Evolutionary conservation across 2,329 filamentous ascomycete genomes (phyloP).

Genomic region (Phyllachora maydis): DNA sequence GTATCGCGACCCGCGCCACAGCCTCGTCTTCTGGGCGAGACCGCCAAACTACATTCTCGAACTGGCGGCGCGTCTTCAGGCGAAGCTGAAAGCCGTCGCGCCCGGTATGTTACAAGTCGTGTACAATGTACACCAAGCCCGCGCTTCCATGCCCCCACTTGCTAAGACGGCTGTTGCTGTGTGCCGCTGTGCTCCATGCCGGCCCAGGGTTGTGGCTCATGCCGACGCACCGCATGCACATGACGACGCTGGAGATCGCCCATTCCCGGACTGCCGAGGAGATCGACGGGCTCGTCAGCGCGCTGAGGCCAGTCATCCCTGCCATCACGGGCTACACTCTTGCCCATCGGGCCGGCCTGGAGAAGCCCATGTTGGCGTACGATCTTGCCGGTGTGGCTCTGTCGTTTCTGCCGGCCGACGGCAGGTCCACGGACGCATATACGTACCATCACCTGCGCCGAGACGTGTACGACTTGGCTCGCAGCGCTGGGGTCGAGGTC

Average conservation of each 20-base stretch:
- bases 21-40: conserved; percentile 74
- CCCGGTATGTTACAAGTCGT: conserved; percentile 61
- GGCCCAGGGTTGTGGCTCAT: conserved; percentile 63
- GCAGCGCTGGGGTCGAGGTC: conserved; percentile 43
- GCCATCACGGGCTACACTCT: conserved; percentile 45
- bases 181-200: conserved; percentile 1
- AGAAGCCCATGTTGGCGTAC: conserved; percentile 67
- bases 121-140: too few species aligned
- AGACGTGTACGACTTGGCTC: conserved; percentile 47
- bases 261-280: conserved; percentile 54
- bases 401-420: conserved; percentile 65
- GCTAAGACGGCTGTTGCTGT: too few species aligned
- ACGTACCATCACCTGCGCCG: conserved; percentile 81
- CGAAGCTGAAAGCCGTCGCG: conserved; percentile 37
- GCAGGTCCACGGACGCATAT: conserved; percentile 41
- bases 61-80: conserved; percentile 49
- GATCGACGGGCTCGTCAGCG: conserved; percentile 39
- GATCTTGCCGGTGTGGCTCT: conserved; percentile 73
- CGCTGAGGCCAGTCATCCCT: conserved; percentile 33
- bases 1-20: conserved; percentile 58
- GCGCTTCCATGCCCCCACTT: too few species aligned
- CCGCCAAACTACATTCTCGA: conserved; percentile 52
- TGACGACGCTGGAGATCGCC: conserved; percentile 71
- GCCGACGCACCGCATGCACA: conserved; percentile 58
- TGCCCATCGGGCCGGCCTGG: conserved; percentile 48